Conservation (phyloP, 371 early-diverging fungal species). For the Coemansia sp. region DNA sequence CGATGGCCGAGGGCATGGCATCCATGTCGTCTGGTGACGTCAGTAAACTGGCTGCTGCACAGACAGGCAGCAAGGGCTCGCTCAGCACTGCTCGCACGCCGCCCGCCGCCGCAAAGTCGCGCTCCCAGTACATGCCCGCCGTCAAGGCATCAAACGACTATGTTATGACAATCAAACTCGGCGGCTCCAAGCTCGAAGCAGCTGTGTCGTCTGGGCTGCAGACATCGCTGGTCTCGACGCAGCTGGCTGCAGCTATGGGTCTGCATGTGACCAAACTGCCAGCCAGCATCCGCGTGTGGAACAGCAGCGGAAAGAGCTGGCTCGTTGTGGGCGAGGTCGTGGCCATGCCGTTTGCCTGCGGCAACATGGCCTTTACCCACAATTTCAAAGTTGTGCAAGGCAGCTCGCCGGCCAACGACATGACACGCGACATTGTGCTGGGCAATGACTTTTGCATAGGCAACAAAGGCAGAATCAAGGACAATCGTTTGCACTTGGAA, state of each 20-base stretch:
- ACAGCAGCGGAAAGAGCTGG: conserved; percentile 43
- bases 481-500: conserved; percentile 42
- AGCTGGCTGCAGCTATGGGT: conserved; percentile 29
- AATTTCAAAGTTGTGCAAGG: conserved; percentile 43
- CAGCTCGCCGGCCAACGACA: conserved; percentile 25
- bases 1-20: conserved; percentile 12
- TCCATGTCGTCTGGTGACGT: conserved; percentile 1
- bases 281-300: conserved; percentile 39
- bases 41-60: not conserved
- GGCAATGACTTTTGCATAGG: conserved; percentile 48
- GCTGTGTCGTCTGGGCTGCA: conserved; percentile 36
- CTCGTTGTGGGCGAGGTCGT: conserved; percentile 34
- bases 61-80: conserved; percentile 25
- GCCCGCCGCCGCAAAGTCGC: conserved; percentile 8
- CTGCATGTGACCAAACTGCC: conserved; percentile 19
- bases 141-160: conserved; percentile 21
- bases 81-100: conserved; percentile 10
- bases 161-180: conserved; percentile 21
- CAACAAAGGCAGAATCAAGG: conserved; percentile 48
- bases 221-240: conserved; percentile 45
- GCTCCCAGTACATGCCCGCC: conserved; percentile 18
- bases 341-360: conserved; percentile 47
- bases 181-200: conserved; percentile 33
- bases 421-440: conserved; percentile 39
- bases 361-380: conserved; percentile 46